A percentile compares a stretch with the other conserved stretches of the same genome.
These are phyloP conservation scores for Xenosphaeropsis pyriputrescens DNA, from an alignment of 2,329 filamentous ascomycete genomes.

Conservation along the genomic window DNA sequence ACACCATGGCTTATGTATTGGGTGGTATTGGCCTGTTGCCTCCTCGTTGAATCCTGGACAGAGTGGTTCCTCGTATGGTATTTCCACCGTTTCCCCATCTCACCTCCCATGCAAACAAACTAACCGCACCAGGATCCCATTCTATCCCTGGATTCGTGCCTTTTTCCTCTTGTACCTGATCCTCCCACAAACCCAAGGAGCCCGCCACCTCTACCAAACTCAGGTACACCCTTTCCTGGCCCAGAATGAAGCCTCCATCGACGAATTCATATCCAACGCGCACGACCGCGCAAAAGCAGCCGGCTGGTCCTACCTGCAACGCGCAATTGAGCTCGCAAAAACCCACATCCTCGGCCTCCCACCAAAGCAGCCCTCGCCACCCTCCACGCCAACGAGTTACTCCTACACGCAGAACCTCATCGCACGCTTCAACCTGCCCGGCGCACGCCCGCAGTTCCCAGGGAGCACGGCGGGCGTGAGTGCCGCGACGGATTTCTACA, in stretches of 20 bases:
- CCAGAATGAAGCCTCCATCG: slow-evolving; percentile 78
- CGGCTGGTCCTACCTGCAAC: slow-evolving; percentile 62
- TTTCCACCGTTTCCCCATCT: too few species aligned
- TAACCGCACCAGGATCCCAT: slow-evolving; percentile 51
- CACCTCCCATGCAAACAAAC: too few species aligned
- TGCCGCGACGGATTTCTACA: slow-evolving; percentile 55
- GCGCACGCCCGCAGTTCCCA: slow-evolving; percentile 38
- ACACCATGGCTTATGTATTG: slow-evolving; percentile 99
- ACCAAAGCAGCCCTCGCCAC: slow-evolving; percentile 30
- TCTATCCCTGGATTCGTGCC: slow-evolving; percentile 85
- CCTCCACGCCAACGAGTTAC: slow-evolving; percentile 27
- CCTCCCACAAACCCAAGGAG: slow-evolving; percentile 93
- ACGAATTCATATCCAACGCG: slow-evolving; percentile 69
- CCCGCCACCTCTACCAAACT: slow-evolving; percentile 68
- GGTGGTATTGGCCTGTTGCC: slow-evolving; percentile 73
- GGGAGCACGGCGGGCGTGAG: slow-evolving; percentile 23
- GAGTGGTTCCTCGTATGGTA: slow-evolving; percentile 76
- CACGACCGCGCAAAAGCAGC: slow-evolving; percentile 68
- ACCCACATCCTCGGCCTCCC: slow-evolving; percentile 69
- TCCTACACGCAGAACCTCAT: slow-evolving; percentile 71
- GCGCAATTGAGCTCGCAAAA: slow-evolving; percentile 55
- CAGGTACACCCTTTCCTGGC: slow-evolving; percentile 80
- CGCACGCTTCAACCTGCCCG: slow-evolving; percentile 72
- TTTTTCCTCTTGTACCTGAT: slow-evolving; percentile 86
- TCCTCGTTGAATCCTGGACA: slow-evolving; percentile 76